These are phyloP conservation scores for Picochlorum costavermella DNA, from an alignment of 139 green algal genomes.

Conservation along the genomic window DNA sequence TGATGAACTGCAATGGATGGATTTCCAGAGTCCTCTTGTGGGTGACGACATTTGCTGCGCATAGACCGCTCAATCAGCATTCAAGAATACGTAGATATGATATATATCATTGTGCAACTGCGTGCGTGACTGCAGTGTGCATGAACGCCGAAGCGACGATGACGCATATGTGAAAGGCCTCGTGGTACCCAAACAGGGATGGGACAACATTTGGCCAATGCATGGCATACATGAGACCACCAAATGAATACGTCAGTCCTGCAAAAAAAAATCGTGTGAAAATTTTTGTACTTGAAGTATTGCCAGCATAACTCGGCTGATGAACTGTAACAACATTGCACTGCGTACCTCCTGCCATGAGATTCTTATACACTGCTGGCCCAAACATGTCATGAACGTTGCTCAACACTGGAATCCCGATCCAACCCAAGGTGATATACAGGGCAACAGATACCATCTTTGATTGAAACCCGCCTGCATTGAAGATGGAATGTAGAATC, in stretches of 20 bases:
- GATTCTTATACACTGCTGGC: not conserved
- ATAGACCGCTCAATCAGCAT: too few species aligned
- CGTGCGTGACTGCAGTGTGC: slow-evolving; percentile 11
- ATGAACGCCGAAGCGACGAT: slow-evolving; percentile 23
- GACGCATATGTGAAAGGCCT: slow-evolving; percentile 33
- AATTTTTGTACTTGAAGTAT: not conserved
- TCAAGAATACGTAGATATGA: too few species aligned
- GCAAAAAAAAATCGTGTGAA: not conserved
- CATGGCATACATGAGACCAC: slow-evolving; percentile 24
- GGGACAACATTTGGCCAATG: slow-evolving; percentile 28
- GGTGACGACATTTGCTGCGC: not conserved
- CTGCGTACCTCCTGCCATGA: slow-evolving; percentile 19
- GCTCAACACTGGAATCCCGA: slow-evolving; percentile 3
- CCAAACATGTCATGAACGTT: slow-evolving; percentile 6
- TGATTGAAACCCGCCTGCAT: not conserved
- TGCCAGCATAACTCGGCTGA: too few species aligned
- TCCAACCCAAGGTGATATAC: slow-evolving; percentile 29
- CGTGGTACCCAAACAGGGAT: slow-evolving; percentile 40
- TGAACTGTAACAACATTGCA: too few species aligned
- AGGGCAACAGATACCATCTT: slow-evolving; percentile 18
- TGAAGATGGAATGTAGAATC: slow-evolving; percentile 32
- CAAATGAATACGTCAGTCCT: slow-evolving; percentile 23
- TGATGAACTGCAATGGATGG: not conserved
- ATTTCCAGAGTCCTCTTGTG: not conserved
- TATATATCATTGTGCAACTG: too few species aligned